Conservation (phyloP, 2,329 filamentous ascomycete genomes). For the Diplodia scrobiculata region DNA sequence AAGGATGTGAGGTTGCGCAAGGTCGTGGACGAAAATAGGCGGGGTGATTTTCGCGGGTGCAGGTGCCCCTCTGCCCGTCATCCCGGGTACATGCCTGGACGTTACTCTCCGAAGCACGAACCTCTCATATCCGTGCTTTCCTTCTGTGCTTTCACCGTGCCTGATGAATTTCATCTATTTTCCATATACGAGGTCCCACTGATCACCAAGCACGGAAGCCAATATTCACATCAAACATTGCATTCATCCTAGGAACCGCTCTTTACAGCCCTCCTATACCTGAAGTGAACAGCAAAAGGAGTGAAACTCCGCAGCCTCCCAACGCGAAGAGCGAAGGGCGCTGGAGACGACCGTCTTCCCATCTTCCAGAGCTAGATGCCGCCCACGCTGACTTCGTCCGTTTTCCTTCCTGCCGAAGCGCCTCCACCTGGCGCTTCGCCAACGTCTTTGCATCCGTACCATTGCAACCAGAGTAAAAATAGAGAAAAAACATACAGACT, state of each 20-base stretch:
- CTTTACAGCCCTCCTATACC: slow-evolving; percentile 14
- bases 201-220: slow-evolving; percentile 22
- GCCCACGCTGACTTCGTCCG: slow-evolving; percentile 7
- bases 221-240: slow-evolving; percentile 27
- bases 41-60: slow-evolving; percentile 27
- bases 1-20: background rate
- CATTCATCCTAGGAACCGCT: slow-evolving; percentile 24
- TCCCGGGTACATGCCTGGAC: background rate
- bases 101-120: slow-evolving; percentile 15
- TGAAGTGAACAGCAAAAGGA: slow-evolving; percentile 19
- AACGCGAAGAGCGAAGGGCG: background rate
- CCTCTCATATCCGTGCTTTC: slow-evolving; percentile 4
- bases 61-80: slow-evolving; percentile 5
- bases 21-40: slow-evolving; percentile 8
- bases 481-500: slow-evolving; percentile 1
- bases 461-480: background rate
- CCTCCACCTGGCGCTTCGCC: background rate
- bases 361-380: slow-evolving; percentile 17
- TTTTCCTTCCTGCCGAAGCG: background rate
- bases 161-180: background rate
- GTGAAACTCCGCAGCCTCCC: slow-evolving; percentile 20
- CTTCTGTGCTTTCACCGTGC: slow-evolving; percentile 14
- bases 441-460: background rate
- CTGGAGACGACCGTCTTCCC: slow-evolving; percentile 5
- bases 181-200: slow-evolving; percentile 1